A percentile compares a stretch with the other conserved stretches of the same genome.
phyloP scores from a whole-genome alignment of 2,329 filamentous ascomycete species.

The Trichoderma sp. region DNA sequence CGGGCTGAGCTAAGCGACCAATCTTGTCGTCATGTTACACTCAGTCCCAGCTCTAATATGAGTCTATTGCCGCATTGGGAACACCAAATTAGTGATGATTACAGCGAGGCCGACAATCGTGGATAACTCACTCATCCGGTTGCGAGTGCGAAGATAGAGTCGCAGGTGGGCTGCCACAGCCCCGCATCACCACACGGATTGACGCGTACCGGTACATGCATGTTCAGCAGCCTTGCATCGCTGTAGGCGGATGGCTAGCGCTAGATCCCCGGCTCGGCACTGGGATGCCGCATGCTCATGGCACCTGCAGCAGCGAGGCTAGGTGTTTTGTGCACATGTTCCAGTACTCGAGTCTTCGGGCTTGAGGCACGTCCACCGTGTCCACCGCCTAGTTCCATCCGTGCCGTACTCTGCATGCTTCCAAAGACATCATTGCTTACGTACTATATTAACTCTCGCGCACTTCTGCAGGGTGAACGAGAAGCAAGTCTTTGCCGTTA shows the following conservation, averaged over 20 bases:
- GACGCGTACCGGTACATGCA: conserved; percentile 10
- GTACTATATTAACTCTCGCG: not conserved
- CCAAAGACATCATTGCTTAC: not conserved
- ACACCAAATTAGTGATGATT: not conserved
- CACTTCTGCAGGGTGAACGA: not conserved
- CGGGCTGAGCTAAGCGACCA: not conserved
- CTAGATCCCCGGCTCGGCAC: not conserved
- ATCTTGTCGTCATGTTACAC: not conserved
- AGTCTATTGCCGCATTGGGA: not conserved
- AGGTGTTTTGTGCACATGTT: not conserved
- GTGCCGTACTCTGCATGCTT: not conserved
- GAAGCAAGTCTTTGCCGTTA: not conserved
- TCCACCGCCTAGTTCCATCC: conserved; percentile 1
- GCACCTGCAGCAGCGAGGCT: not conserved
- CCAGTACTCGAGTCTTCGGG: not conserved
- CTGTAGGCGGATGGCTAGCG: conserved; percentile 16
- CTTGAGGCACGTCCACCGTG: not conserved
- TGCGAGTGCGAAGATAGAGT: not conserved
- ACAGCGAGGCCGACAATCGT: not conserved
- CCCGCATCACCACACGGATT: not conserved
- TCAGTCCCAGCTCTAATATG: not conserved
- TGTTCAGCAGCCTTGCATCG: not conserved
- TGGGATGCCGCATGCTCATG: not conserved
- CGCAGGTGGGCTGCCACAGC: not conserved
- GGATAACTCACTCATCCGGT: not conserved